Percentiles rank a stretch among this genome's conserved stretches.
phyloP scores from a whole-genome alignment of 331 rosid species.

The Quercus tomentella region DNA sequence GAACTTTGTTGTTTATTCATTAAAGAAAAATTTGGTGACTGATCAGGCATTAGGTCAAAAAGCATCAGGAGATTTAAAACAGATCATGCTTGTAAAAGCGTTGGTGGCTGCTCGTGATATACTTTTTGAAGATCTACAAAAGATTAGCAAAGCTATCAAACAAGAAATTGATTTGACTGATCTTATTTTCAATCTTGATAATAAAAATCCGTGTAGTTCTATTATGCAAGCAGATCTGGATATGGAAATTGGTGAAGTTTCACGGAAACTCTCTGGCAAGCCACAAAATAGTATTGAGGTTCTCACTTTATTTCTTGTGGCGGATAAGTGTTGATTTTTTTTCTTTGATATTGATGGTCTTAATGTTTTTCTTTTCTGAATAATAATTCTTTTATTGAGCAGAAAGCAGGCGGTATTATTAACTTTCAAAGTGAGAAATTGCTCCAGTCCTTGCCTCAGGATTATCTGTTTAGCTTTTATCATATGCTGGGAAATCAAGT shows the following conservation, averaged over 20 bases:
- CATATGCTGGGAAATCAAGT: constrained; percentile 71
- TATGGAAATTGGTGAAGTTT: constrained; percentile 26
- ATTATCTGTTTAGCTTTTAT: constrained; percentile 37
- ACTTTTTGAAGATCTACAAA: constrained; percentile 73
- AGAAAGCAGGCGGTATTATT: constrained; percentile 44
- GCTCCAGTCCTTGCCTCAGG: constrained; percentile 39
- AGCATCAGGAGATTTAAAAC: constrained; percentile 39
- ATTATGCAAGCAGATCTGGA: constrained; percentile 31
- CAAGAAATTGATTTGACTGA: constrained; percentile 60
- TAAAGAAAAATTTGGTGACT: constrained; percentile 28
- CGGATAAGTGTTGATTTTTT: not conserved
- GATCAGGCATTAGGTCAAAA: constrained; percentile 35
- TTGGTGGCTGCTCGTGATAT: constrained; percentile 65
- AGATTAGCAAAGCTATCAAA: constrained; percentile 55
- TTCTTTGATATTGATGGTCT: constrained; percentile 8
- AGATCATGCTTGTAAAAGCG: constrained; percentile 54
- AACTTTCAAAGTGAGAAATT: constrained; percentile 39
- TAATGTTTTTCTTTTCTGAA: constrained; percentile 9
- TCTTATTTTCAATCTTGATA: constrained; percentile 56
- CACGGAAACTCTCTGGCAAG: constrained; percentile 54
- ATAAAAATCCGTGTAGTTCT: constrained; percentile 37
- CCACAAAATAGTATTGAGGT: constrained; percentile 77
- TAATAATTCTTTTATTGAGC: constrained; percentile 9
- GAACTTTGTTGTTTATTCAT: no score
- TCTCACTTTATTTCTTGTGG: constrained; percentile 39